These are phyloP conservation scores for Lobosporangium transversale DNA, from an alignment of 192 early-diverging fungal genomes.

Conservation along the genomic window DNA sequence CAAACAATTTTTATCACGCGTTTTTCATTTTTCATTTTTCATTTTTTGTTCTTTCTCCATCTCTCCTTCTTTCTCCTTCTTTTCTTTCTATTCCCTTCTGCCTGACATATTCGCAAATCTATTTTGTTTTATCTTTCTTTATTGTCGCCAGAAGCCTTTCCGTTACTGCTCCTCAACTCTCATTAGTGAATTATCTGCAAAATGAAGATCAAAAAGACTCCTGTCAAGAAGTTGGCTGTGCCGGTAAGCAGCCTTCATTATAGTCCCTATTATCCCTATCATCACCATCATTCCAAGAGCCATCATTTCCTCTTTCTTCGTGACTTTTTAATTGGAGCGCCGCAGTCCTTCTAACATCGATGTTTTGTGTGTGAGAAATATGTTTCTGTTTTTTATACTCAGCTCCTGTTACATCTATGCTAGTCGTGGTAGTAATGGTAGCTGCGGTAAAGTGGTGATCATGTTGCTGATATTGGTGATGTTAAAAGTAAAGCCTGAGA, in stretches of 20 bases:
- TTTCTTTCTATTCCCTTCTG: background rate
- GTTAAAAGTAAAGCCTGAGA: too few relatives aligned
- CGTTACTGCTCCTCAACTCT: background rate
- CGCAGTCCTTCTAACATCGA: too few relatives aligned
- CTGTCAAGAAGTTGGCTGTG: slow-evolving; percentile 69
- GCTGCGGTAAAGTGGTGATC: too few relatives aligned
- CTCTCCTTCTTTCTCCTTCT: background rate
- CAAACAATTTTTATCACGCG: background rate
- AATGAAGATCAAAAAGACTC: slow-evolving; percentile 72
- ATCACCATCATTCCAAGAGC: too few relatives aligned
- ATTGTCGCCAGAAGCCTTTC: background rate
- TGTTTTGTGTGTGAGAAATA: too few relatives aligned
- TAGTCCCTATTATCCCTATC: too few relatives aligned
- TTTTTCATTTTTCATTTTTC: too few relatives aligned
- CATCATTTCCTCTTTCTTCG: background rate
- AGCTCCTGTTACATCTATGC: too few relatives aligned
- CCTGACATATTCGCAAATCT: background rate
- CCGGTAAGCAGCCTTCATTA: slow-evolving; percentile 56
- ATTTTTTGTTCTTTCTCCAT: background rate
- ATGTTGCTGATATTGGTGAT: too few relatives aligned
- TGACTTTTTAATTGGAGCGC: too few relatives aligned
- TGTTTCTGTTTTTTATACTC: too few relatives aligned
- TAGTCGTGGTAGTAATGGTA: too few relatives aligned
- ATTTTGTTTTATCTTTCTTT: background rate
- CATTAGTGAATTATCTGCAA: background rate